Evolutionary conservation across 2,329 filamentous ascomycete genomes (phyloP).

Genomic region (Xylaria sp.): DNA sequence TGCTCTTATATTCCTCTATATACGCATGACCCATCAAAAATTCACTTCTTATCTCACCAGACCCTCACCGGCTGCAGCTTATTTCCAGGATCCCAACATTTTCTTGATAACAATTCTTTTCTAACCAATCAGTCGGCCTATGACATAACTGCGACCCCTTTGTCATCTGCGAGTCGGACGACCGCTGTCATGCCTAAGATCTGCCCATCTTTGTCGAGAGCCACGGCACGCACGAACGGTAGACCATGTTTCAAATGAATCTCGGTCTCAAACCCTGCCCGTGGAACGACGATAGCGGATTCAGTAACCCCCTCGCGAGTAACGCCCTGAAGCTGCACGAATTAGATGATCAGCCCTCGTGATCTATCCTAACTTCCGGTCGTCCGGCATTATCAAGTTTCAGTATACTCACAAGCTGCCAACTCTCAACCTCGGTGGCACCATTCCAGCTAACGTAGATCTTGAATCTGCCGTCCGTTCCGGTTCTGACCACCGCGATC

Average conservation of each 20-base stretch:
- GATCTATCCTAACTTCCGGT: not conserved
- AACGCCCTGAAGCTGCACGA: conserved; percentile 17
- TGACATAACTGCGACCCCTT: not conserved
- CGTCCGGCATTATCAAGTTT: not conserved
- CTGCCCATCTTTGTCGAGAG: conserved; percentile 23
- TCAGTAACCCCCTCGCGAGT: conserved; percentile 1
- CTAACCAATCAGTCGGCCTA: not conserved
- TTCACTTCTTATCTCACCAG: not conserved
- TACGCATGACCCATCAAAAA: not conserved
- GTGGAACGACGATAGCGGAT: not conserved
- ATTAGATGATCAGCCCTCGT: conserved; percentile 3
- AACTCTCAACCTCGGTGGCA: conserved; percentile 36
- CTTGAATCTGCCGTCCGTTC: not conserved
- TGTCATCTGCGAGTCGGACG: not conserved
- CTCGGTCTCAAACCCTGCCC: conserved; percentile 35
- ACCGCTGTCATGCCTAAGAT: conserved; percentile 29
- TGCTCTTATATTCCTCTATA: not conserved
- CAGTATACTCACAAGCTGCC: conserved; percentile 32
- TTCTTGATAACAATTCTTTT: not conserved
- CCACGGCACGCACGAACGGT: conserved; percentile 25
- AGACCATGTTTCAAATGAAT: conserved; percentile 11
- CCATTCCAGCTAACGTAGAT: conserved; percentile 40
- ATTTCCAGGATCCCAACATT: not conserved
- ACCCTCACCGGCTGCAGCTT: not conserved
- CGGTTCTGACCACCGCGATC: conserved; percentile 23